Conservation (phyloP, 441 rosid genomes). For the Erodium trifolium region DNA sequence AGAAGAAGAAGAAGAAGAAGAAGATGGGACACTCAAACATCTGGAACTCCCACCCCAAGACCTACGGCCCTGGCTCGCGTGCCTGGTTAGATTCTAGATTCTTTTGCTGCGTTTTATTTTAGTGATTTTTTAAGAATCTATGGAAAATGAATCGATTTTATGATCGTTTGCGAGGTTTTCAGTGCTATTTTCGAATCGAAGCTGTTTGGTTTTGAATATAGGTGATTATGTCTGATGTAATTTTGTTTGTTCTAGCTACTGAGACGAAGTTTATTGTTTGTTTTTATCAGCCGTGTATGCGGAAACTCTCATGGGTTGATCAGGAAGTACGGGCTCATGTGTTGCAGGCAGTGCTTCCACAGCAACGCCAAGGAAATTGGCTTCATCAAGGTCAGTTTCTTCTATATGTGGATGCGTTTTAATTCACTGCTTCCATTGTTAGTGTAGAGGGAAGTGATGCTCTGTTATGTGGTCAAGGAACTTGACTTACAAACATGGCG, state of each 20-base stretch:
- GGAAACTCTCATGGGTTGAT: slow-evolving; percentile 30
- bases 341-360: slow-evolving; percentile 31
- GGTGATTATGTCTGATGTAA: too few relatives aligned
- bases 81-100: slow-evolving; percentile 30
- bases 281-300: slow-evolving; percentile 24
- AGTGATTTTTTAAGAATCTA: slow-evolving; percentile 24
- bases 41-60: slow-evolving; percentile 43
- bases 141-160: neutral
- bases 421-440: neutral
- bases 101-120: slow-evolving; percentile 49
- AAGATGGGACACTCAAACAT: slow-evolving; percentile 33
- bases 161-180: neutral
- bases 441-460: too few relatives aligned
- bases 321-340: slow-evolving; percentile 31
- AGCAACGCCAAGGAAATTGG: slow-evolving; percentile 33
- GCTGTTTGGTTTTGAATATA: too few relatives aligned
- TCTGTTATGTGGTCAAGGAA: neutral
- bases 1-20: slow-evolving; percentile 26
- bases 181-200: too few relatives aligned
- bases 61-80: slow-evolving; percentile 38
- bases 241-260: too few relatives aligned
- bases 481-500: neutral
- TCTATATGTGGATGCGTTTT: neutral
- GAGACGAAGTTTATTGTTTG: neutral
- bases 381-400: slow-evolving; percentile 25